Conservation (phyloP, 768 basidiomycete species). For the Vararia minispora region DNA sequence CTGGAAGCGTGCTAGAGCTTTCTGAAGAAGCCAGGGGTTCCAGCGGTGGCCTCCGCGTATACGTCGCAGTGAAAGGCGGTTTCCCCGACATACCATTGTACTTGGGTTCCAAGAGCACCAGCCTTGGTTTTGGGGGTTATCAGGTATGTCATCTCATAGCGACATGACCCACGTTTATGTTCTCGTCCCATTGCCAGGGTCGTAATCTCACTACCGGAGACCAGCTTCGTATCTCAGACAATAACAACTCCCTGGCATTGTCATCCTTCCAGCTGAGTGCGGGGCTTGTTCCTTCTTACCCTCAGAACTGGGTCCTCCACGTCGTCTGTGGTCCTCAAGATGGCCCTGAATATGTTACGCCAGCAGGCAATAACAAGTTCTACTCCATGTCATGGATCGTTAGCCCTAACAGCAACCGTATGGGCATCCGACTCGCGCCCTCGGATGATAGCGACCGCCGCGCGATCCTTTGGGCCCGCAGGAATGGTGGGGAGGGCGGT, state of each 20-base stretch:
- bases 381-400: slow-evolving; percentile 43
- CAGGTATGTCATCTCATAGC: slow-evolving; percentile 29
- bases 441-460: slow-evolving; percentile 21
- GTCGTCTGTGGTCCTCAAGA: slow-evolving; percentile 56
- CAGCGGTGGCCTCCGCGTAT: slow-evolving; percentile 37
- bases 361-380: slow-evolving; percentile 35
- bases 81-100: slow-evolving; percentile 46
- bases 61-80: slow-evolving; percentile 47
- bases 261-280: slow-evolving; percentile 29
- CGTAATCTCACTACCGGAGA: not conserved
- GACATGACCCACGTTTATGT: no score
- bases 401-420: slow-evolving; percentile 47
- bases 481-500: slow-evolving; percentile 53
- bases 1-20: slow-evolving; percentile 32
- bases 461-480: slow-evolving; percentile 44
- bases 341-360: slow-evolving; percentile 41
- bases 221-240: no score
- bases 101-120: slow-evolving; percentile 56
- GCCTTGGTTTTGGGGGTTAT: slow-evolving; percentile 49
- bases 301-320: slow-evolving; percentile 37
- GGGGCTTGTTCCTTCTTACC: slow-evolving; percentile 31
- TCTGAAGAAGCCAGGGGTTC: slow-evolving; percentile 16
- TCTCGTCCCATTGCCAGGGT: not conserved
- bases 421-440: slow-evolving; percentile 42
- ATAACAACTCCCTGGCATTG: not conserved